Base-by-base conservation (phyloP, 2,329 filamentous ascomycete species). In the Phoma sp. region DNA sequence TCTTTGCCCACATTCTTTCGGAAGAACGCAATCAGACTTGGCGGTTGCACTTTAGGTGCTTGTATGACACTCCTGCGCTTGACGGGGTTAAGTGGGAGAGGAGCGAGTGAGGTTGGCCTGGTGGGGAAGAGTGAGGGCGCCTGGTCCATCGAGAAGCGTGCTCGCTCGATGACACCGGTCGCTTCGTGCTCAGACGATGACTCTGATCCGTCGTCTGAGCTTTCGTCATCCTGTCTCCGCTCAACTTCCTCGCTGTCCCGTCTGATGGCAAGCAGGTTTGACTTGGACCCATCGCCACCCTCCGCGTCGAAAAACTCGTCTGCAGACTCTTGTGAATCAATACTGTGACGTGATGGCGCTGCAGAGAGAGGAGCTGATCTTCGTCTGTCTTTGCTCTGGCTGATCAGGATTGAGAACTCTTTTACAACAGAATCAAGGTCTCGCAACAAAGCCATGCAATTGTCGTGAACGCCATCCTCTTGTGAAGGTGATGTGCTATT, bases 1-100 rank as follows among this genome's bases (percentile, higher is more conserved):
- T 99, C 95, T 75, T 99, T 99, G 70, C 95, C 95, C 9, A 98
- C 95, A 65, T 99, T 99, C 76, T 98, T 99, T 63, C 95, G 87
- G 26, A 98, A 83, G 73, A 98, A 96, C 0, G 91, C 91, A 62
- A 99, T 96, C 47, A 99, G 80, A 72, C 92, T 96, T 0, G 95
- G 95, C 0, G 95, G 95, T 52, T 87, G 80, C 12, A 92, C 87
- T 23, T 88, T 92, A 6, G 93, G 87, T 1, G 89, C 81, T 3
- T 87, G 83, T 14, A 99, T 86, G 0, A 85, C 88, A 6, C 78
- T 81, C 52, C 95, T 86, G 28, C 95, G 86, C 32, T 81, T 76
- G 2, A 96, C 81, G 25, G 86, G 81, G 5, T 83, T 81, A 23
- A 96, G 79, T 1, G 95, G 93, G 14, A 98, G 79, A 3, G 95